Evolutionary conservation across 768 basidiomycete genomes (phyloP).

Genomic region (Lentinula raphanica): DNA sequence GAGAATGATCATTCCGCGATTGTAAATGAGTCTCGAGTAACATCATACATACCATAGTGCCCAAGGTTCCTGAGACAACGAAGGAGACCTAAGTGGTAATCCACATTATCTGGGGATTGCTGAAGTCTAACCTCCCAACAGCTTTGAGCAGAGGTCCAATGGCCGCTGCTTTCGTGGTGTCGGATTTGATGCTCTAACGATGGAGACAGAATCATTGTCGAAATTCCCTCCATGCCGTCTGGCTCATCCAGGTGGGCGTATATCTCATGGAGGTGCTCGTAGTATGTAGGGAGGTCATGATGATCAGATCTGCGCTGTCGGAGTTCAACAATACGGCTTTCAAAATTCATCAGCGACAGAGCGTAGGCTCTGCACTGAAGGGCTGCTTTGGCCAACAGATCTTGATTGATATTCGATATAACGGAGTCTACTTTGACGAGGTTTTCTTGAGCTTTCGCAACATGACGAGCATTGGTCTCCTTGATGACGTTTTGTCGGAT

Average conservation of each 20-base stretch:
- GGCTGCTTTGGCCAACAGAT: conserved; percentile 89
- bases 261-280: conserved; percentile 91
- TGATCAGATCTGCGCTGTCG: conserved; percentile 34
- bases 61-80: conserved; percentile 91
- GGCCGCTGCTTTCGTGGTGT: conserved; percentile 93
- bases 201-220: conserved; percentile 80
- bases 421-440: conserved; percentile 74
- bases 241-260: conserved; percentile 96
- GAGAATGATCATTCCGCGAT: conserved; percentile 1
- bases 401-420: conserved; percentile 76
- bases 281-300: conserved; percentile 60
- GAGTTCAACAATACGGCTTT: conserved; percentile 67
- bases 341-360: conserved; percentile 91
- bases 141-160: conserved; percentile 98
- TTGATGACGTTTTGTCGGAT: conserved; percentile 62
- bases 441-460: conserved; percentile 49
- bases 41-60: conserved; percentile 77
- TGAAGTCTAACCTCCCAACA: conserved; percentile 98
- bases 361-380: conserved; percentile 94
- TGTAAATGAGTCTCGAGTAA: background rate
- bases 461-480: conserved; percentile 48
- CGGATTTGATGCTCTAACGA: conserved; percentile 94
- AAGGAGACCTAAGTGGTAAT: conserved; percentile 84
- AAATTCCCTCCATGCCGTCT: conserved; percentile 98
- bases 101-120: conserved; percentile 82